phyloP scores from a whole-genome alignment of 78 protist genomes.

The Dictyostelium discoideum region DNA sequence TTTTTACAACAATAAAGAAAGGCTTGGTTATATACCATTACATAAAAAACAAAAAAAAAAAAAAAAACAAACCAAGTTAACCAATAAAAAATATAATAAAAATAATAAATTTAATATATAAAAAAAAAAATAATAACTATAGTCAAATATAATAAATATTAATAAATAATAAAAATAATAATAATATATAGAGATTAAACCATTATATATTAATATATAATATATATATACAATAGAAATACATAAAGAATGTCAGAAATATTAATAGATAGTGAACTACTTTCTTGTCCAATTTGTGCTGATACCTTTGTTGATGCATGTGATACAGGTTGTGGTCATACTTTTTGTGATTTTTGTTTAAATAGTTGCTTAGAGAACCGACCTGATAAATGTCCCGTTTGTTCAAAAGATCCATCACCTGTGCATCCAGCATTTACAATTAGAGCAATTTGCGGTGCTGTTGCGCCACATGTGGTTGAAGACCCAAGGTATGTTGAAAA shows the following conservation, averaged over 20 bases:
- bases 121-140: background rate
- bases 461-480: background rate
- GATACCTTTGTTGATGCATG: constrained; percentile 76
- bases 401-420: constrained; percentile 82
- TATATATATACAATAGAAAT: background rate
- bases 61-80: background rate
- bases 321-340: constrained; percentile 79
- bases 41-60: background rate
- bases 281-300: constrained; percentile 79
- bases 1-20: background rate
- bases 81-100: too few species aligned
- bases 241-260: constrained; percentile 42
- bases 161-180: background rate
- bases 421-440: constrained; percentile 78
- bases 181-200: background rate
- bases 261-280: constrained; percentile 46
- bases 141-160: background rate
- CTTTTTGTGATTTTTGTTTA: constrained; percentile 80
- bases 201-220: background rate
- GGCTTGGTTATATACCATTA: background rate
- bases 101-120: too few species aligned
- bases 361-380: constrained; percentile 56
- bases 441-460: constrained; percentile 30
- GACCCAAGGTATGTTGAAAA: constrained; percentile 27
- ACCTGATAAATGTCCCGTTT: constrained; percentile 82